Evolutionary conservation across 495 filamentous ascomycete species (phyloP), one percentile per base, ranked within the genome.

Genomic region (Tricharina praecox): DNA sequence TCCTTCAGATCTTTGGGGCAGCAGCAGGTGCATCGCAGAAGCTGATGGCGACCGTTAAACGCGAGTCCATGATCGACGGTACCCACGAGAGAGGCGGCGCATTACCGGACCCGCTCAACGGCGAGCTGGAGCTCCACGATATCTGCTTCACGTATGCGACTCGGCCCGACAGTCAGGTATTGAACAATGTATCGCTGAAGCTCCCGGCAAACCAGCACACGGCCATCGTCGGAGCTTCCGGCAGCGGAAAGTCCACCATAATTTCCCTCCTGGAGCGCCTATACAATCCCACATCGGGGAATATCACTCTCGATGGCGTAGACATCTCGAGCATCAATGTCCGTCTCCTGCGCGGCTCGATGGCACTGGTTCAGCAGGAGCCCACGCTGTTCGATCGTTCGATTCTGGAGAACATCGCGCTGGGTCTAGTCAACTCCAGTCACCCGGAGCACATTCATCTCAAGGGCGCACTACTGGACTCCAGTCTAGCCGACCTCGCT

Each of bases 201-300:
- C 67, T 82, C 11, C 68, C 71, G 7, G 66, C 72, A 2, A 70
- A 70, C 33, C 72, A 76, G 50, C 65, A 69, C 28, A 78, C 79
- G 1, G 79, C 77, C 1, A 69, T 85, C 33, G 76, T 83, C 4
- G 80, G 80, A 13, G 62, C 76, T 9, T 81, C 78, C 11, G 79
- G 80, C 18, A 75, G 72, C 49, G 80, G 79, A n/a, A 85, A 85
- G 53, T 79, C 76, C 2, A 83, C 79, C 4, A 66, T 82, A 23
- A 70, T 71, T 0, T 68, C 69, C 7, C 57, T 81, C 8, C 51
- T 77, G 1, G 67, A 68, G 16, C 63, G 77, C 9, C 58, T 78
- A 38, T 73, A 74, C 48, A 71, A 75, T n/a, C 62, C 28, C 57
- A 62, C 68, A 20, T 64, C 59, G 30, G 72, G 72, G 0, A 65